These are phyloP conservation scores for Inga laurina DNA, from an alignment of 306 rosid genomes.

Conservation along the genomic window DNA sequence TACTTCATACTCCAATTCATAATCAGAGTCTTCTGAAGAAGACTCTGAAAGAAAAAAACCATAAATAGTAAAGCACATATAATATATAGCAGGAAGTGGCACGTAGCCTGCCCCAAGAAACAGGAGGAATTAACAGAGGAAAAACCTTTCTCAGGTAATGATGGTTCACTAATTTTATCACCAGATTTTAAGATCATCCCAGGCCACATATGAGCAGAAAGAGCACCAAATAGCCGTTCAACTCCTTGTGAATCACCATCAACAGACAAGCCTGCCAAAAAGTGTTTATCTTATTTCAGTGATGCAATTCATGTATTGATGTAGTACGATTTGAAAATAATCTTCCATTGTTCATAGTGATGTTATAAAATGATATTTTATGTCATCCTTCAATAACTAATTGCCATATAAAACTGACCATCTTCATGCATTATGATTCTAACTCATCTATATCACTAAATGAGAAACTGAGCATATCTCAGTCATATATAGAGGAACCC, in stretches of 20 bases:
- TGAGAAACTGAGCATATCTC: slow-evolving; percentile 12
- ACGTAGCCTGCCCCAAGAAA: slow-evolving; percentile 11
- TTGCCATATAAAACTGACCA: background rate
- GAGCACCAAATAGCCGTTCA: slow-evolving; percentile 86
- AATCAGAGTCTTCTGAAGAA: slow-evolving; percentile 89
- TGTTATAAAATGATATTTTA: background rate
- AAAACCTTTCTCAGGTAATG: slow-evolving; percentile 69
- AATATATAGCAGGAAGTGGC: background rate
- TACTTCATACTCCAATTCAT: slow-evolving; percentile 75
- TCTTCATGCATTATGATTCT: background rate
- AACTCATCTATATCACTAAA: slow-evolving; percentile 2
- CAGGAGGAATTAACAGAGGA: background rate
- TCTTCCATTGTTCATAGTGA: background rate
- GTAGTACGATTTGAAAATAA: background rate
- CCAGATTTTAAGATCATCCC: slow-evolving; percentile 92
- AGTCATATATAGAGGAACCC: slow-evolving; percentile 9
- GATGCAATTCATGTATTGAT: slow-evolving; percentile 4
- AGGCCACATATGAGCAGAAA: slow-evolving; percentile 94
- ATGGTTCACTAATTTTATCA: slow-evolving; percentile 61
- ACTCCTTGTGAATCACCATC: slow-evolving; percentile 91
- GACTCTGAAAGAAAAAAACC: slow-evolving; percentile 48
- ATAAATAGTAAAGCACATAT: slow-evolving; percentile 4
- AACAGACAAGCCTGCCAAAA: slow-evolving; percentile 70
- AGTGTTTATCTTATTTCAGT: slow-evolving; percentile 17
- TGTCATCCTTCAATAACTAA: slow-evolving; percentile 14